These are phyloP conservation scores for Phytophthora sansomeana DNA, from an alignment of 352 stramenopile species.

Conservation along the genomic window DNA sequence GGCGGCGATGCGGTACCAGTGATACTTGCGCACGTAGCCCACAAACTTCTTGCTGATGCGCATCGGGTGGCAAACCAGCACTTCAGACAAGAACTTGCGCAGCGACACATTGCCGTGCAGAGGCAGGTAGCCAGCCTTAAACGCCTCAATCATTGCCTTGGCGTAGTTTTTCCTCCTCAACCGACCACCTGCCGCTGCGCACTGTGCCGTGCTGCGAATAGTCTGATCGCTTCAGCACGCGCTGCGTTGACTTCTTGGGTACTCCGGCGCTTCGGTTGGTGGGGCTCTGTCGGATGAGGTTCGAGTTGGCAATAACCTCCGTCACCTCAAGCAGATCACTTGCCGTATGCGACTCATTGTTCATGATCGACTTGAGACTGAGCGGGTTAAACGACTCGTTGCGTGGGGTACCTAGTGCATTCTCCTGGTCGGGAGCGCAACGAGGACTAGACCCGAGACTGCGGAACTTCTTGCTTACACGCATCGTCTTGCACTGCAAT, in stretches of 20 bases:
- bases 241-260: slow-evolving; percentile 51
- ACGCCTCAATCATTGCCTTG: slow-evolving; percentile 86
- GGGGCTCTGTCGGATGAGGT: slow-evolving; percentile 36
- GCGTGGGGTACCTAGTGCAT: slow-evolving; percentile 11
- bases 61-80: slow-evolving; percentile 91
- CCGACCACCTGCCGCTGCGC: slow-evolving; percentile 73
- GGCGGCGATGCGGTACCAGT: slow-evolving; percentile 82
- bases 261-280: slow-evolving; percentile 7
- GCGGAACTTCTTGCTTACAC: slow-evolving; percentile 71
- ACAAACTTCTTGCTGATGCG: slow-evolving; percentile 94
- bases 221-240: slow-evolving; percentile 78
- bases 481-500: slow-evolving; percentile 73
- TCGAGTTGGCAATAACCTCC: slow-evolving; percentile 31
- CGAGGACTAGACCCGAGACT: slow-evolving; percentile 39
- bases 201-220: slow-evolving; percentile 82
- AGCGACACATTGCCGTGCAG: slow-evolving; percentile 85
- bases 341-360: slow-evolving; percentile 49
- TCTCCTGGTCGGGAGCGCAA: slow-evolving; percentile 9
- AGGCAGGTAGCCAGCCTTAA: slow-evolving; percentile 74
- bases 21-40: slow-evolving; percentile 89
- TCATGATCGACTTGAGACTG: slow-evolving; percentile 82
- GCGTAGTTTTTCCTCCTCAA: slow-evolving; percentile 82
- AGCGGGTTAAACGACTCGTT: slow-evolving; percentile 65
- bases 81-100: slow-evolving; percentile 88
- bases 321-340: slow-evolving; percentile 27